Conservation (phyloP, 2,329 filamentous ascomycete genomes). For the Hirsutella minnesotensis region DNA sequence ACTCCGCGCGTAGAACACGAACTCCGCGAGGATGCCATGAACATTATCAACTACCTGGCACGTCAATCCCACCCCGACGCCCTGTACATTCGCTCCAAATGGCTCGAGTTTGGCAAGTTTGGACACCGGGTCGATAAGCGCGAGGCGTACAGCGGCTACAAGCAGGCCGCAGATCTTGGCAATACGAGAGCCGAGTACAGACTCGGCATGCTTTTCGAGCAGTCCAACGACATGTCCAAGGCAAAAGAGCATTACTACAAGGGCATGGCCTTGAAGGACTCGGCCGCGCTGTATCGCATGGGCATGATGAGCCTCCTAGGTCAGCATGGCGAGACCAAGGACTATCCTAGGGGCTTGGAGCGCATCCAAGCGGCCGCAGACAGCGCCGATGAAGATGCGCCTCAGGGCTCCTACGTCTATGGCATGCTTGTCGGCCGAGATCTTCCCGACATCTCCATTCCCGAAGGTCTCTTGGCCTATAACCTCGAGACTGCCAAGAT, state of each 20-base stretch:
- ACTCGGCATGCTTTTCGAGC: slow-evolving; percentile 97
- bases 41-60: slow-evolving; percentile 80
- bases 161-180: slow-evolving; percentile 71
- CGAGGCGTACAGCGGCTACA: slow-evolving; percentile 82
- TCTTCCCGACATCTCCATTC: slow-evolving; percentile 79
- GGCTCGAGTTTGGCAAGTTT: slow-evolving; percentile 97
- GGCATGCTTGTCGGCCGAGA: slow-evolving; percentile 90
- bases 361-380: slow-evolving; percentile 76
- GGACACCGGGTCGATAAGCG: slow-evolving; percentile 84
- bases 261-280: slow-evolving; percentile 71
- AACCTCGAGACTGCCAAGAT: slow-evolving; percentile 65
- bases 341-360: slow-evolving; percentile 66
- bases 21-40: slow-evolving; percentile 76
- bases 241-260: slow-evolving; percentile 83
- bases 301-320: slow-evolving; percentile 97
- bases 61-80: slow-evolving; percentile 89
- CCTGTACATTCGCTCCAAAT: slow-evolving; percentile 89
- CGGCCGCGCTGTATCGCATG: slow-evolving; percentile 73
- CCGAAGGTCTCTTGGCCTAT: slow-evolving; percentile 54
- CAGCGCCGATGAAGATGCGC: slow-evolving; percentile 87
- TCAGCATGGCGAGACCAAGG: slow-evolving; percentile 80
- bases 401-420: slow-evolving; percentile 89
- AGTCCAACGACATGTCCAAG: slow-evolving; percentile 82
- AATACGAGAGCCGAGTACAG: slow-evolving; percentile 87
- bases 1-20: slow-evolving; percentile 87